These are phyloP conservation scores for Penicillium vulpinum DNA, from an alignment of 2,329 filamentous ascomycete genomes.

Conservation along the genomic window DNA sequence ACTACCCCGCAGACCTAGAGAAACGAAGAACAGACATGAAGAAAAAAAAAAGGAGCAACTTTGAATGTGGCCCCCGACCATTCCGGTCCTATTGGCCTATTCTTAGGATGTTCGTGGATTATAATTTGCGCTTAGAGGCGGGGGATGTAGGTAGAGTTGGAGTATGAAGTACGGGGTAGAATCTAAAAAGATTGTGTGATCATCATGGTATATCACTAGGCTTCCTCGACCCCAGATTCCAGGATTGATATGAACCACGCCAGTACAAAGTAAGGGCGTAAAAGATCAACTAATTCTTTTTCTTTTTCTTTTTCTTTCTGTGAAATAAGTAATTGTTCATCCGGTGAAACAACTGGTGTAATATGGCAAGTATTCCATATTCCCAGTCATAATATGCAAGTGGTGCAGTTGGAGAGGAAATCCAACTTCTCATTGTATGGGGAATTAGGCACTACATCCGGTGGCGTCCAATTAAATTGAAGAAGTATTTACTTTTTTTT, in stretches of 20 bases:
- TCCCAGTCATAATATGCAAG: neutral
- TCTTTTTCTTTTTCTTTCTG: neutral
- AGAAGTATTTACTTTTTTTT: neutral
- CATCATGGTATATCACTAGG: neutral
- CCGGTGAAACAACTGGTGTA: neutral
- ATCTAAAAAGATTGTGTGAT: too few relatives aligned
- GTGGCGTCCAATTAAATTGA: neutral
- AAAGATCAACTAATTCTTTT: neutral
- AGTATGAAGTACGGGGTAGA: too few relatives aligned
- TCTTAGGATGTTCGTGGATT: neutral
- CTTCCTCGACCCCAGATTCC: too few relatives aligned
- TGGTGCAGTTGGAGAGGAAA: neutral
- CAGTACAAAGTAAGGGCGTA: neutral
- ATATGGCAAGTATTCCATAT: neutral
- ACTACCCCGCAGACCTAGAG: constrained; percentile 25
- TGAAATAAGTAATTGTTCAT: neutral
- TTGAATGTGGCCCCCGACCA: neutral
- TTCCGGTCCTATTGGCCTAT: neutral
- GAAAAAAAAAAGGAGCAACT: constrained; percentile 14
- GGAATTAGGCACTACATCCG: constrained; percentile 3
- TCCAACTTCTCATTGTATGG: neutral
- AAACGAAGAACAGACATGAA: too few relatives aligned
- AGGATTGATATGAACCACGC: neutral
- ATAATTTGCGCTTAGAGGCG: neutral
- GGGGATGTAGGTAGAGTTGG: neutral